Evolutionary conservation across 371 early-diverging fungal genomes (phyloP), one percentile per base, ranked within the genome.

Genomic region (Mucor saturninus): DNA sequence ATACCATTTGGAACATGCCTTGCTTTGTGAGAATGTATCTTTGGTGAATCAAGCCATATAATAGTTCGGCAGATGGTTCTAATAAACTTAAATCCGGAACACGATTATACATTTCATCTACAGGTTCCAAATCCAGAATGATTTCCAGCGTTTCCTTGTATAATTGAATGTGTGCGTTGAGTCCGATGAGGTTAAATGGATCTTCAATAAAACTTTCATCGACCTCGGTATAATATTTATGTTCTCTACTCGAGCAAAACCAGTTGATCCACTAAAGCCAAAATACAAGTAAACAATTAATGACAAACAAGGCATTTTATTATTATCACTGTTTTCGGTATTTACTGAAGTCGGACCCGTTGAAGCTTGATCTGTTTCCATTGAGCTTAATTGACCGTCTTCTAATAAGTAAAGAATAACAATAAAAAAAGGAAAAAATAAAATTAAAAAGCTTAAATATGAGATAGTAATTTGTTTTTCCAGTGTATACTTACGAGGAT

Each of bases 151-250:
- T 92, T 50, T 89, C 86, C 55, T 88, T 81, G 72, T 93, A 96
- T 71, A 91, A 83, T 11, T 87, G 85, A 3, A 95, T 87, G 49
- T 88, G 87, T 5, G 87, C 77, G 61, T 82, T 84, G 45, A 98
- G 77, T 13, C 97, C 97, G 31, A 91, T 90, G 45, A 97, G 75
- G 77, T 98, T 97, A 74, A 98, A 98, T 54, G 91, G 85, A 77
- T 98, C 98, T 65, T 88, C 87, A 59, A 94, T 93, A 72, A 89
- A 95, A 31, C 89, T 89, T 57, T 90, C 91, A 43, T 91, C 87
- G 2, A 95, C 89, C 65, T 91, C 89, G 50, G 89, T 87, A 76
- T 91, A 94, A 68, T 86, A 89, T 65, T 91, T 91, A 68, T 93
- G 84, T 35, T 93, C 92, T 29, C 82, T 77, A 48, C 87, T 77